These are phyloP conservation scores for Chalciporus piperatus DNA, from an alignment of 768 basidiomycete species.

Conservation along the genomic window DNA sequence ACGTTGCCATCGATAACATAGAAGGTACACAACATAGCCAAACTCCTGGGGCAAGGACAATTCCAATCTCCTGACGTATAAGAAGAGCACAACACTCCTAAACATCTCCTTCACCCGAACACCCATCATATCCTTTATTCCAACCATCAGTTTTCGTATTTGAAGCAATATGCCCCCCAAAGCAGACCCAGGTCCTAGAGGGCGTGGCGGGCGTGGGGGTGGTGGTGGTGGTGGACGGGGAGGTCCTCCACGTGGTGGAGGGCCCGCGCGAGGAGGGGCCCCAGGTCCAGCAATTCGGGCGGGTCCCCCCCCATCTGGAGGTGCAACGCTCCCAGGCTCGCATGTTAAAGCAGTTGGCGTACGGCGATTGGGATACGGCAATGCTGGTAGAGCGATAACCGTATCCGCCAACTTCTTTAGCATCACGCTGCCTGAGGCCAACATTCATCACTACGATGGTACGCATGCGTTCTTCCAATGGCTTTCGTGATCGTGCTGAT, in stretches of 20 bases:
- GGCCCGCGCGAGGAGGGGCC: slow-evolving; percentile 21
- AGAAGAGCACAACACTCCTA: slow-evolving; percentile 10
- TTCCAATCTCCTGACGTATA: slow-evolving; percentile 16
- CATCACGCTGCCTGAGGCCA: slow-evolving; percentile 55
- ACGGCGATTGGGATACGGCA: slow-evolving; percentile 62
- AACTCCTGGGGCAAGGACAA: slow-evolving; percentile 10
- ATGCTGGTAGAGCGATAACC: slow-evolving; percentile 43
- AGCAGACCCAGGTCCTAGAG: slow-evolving; percentile 24
- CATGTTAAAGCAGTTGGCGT: slow-evolving; percentile 62
- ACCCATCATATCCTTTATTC: slow-evolving; percentile 9
- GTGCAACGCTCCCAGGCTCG: slow-evolving; percentile 26
- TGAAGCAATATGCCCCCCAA: slow-evolving; percentile 39
- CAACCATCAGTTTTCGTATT: neutral
- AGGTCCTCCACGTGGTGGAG: slow-evolving; percentile 21
- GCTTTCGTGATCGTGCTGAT: slow-evolving; percentile 20
- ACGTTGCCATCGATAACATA: slow-evolving; percentile 20
- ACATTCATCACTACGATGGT: slow-evolving; percentile 83
- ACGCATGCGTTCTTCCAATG: slow-evolving; percentile 34
- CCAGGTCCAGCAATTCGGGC: slow-evolving; percentile 17
- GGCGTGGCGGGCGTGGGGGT: slow-evolving; percentile 12
- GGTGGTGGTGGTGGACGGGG: slow-evolving; percentile 27
- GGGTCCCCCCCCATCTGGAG: slow-evolving; percentile 29
- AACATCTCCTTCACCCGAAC: slow-evolving; percentile 15
- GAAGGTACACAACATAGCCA: slow-evolving; percentile 26
- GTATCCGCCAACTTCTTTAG: slow-evolving; percentile 62